Base-by-base conservation (phyloP, 2,329 filamentous ascomycete species). In the Endothia cerciana region DNA sequence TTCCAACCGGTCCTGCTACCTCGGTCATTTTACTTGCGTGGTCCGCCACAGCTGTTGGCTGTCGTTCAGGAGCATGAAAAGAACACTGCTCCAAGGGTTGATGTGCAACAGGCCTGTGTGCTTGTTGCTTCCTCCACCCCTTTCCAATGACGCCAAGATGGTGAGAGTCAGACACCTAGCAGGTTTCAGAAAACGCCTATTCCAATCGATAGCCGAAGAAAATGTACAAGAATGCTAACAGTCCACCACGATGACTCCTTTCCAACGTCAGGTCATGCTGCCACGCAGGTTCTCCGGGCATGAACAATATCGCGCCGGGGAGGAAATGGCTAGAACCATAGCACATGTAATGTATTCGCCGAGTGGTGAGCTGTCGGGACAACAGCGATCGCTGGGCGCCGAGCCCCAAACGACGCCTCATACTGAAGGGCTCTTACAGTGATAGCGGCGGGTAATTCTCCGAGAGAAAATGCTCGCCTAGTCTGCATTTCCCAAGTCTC, bases 171-270 rank as follows among this genome's bases (percentile, higher is more conserved):
- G 57, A 47, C 41, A 45, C 36, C 17, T 66, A 36, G 40, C 45
- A 38, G 19, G 49, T 28, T 38, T 60, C 64, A 55, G 49, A 57
- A 25, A 68, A 68, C 64, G 60, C 66, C 64, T 61, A 59, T 53
- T 66, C 49, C 56, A 66, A 66, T 36, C 60, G 15, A 57, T 63
- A 55, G 49, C 40, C 49, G 36, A 53, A 55, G 59, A 61, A 64
- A 68, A 68, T 68, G 58, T 66, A 66, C 66, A 68, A 63, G 60
- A 68, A 66, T 53, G 40, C 22, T 63, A 61, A 57, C 25, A 33
- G 47, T 41, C 49, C 51, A 40, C 49, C 41, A 60, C 40, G 40
- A 58, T 47, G 49, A 51, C 53, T 51, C 38, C 56, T 30, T 65
- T 65, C 63, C 56, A 61, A 68, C 4, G 41, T 57, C 49, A 30